A percentile compares a stretch with the other conserved stretches of the same genome.
phyloP scores from a whole-genome alignment of 768 basidiomycete species.

The Tephrocybe sp. region DNA sequence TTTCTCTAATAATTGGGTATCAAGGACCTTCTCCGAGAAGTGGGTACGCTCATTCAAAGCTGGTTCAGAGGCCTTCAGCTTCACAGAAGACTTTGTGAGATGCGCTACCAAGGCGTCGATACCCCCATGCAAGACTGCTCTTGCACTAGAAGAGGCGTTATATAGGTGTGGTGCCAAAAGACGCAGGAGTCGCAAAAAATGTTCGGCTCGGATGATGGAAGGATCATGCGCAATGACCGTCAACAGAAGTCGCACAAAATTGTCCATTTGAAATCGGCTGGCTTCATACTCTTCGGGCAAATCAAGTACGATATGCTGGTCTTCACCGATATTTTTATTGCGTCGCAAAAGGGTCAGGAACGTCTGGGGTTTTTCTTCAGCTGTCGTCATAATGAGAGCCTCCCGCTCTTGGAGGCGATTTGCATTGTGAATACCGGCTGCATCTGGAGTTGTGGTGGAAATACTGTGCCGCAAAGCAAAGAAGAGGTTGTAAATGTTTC shows the following conservation, averaged over 20 bases:
- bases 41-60: conserved; percentile 22
- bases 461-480: conserved; percentile 48
- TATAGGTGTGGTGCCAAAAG: conserved; percentile 56
- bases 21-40: conserved; percentile 25
- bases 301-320: conserved; percentile 35
- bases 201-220: conserved; percentile 60
- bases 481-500: conserved; percentile 56
- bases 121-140: conserved; percentile 61
- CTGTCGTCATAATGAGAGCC: conserved; percentile 63
- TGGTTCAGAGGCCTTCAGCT: conserved; percentile 42
- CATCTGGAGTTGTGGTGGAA: conserved; percentile 42
- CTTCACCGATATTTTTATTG: conserved; percentile 37
- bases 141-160: conserved; percentile 48
- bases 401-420: conserved; percentile 69
- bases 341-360: conserved; percentile 56
- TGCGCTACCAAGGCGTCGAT: conserved; percentile 64
- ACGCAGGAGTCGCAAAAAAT: conserved; percentile 64
- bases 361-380: conserved; percentile 72
- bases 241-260: conserved; percentile 69
- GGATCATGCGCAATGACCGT: conserved; percentile 80
- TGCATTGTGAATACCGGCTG: conserved; percentile 63
- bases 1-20: conserved; percentile 36
- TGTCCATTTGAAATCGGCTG: conserved; percentile 53
- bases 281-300: conserved; percentile 62
- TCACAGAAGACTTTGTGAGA: conserved; percentile 40